These are phyloP conservation scores for Hansenula sp. DNA, from an alignment of 1,139 yeast genomes.

Conservation along the genomic window DNA sequence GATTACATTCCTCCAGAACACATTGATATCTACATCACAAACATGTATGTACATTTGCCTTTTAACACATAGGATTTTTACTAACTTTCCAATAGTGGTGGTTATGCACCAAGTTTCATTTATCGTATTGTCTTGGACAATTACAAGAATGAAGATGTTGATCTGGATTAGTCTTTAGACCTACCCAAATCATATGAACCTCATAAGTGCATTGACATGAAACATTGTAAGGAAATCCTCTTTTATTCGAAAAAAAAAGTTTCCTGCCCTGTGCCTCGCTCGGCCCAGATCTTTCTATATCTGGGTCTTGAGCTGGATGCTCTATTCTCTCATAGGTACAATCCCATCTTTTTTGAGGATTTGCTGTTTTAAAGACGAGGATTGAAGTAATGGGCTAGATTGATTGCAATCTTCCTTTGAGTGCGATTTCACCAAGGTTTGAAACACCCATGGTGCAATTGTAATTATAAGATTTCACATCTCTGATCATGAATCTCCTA, in stretches of 20 bases:
- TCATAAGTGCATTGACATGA: neutral
- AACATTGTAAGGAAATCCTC: neutral
- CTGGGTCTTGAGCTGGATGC: slow-evolving; percentile 42
- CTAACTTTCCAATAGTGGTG: slow-evolving; percentile 50
- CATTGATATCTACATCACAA: slow-evolving; percentile 90
- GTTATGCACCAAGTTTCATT: slow-evolving; percentile 93
- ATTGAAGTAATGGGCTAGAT: slow-evolving; percentile 51
- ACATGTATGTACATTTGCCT: slow-evolving; percentile 40
- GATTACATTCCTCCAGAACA: slow-evolving; percentile 94
- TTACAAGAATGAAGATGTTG: slow-evolving; percentile 80
- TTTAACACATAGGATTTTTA: slow-evolving; percentile 12
- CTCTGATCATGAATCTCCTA: too few species aligned
- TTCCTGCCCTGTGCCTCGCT: slow-evolving; percentile 35
- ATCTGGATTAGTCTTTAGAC: slow-evolving; percentile 29
- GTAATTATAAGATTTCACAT: slow-evolving; percentile 71
- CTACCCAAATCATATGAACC: neutral
- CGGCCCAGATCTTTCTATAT: slow-evolving; percentile 23
- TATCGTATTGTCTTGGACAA: slow-evolving; percentile 94
- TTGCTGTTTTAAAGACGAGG: neutral
- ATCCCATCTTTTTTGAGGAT: neutral
- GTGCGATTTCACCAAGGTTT: slow-evolving; percentile 66
- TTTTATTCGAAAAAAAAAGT: neutral
- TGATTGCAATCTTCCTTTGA: slow-evolving; percentile 55
- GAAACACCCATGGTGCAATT: slow-evolving; percentile 52
- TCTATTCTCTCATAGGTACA: neutral